These are phyloP conservation scores for Leptographium procerum DNA, from an alignment of 2,329 filamentous ascomycete species.

Conservation along the genomic window DNA sequence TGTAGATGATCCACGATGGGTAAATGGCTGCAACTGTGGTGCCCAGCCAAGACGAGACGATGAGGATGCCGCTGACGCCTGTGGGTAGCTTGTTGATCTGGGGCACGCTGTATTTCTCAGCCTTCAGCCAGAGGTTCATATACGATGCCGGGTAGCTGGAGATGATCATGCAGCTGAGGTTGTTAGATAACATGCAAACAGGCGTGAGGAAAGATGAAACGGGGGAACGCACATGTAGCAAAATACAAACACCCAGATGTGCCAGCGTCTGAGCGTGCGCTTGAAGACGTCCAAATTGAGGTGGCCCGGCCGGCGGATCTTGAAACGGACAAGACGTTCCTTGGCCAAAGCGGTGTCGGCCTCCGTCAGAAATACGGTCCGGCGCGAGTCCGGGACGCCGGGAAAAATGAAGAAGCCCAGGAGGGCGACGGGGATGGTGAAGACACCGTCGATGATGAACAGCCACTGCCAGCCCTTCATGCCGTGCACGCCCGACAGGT, in stretches of 20 bases:
- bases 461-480: conserved; percentile 39
- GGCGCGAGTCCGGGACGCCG: conserved; percentile 24
- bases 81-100: conserved; percentile 40
- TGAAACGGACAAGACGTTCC: conserved; percentile 18
- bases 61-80: conserved; percentile 33
- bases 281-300: conserved; percentile 31
- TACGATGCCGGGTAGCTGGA: conserved; percentile 32
- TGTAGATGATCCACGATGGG: conserved; percentile 36
- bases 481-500: conserved; percentile 36
- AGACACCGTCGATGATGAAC: conserved; percentile 46
- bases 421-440: conserved; percentile 42
- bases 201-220: background rate
- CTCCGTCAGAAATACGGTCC: background rate
- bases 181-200: background rate
- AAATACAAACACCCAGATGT: conserved; percentile 37
- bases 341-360: conserved; percentile 11
- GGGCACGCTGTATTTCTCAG: conserved; percentile 32
- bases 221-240: conserved; percentile 31
- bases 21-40: conserved; percentile 39
- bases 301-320: conserved; percentile 26
- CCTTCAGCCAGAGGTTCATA: conserved; percentile 43
- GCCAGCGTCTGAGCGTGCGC: conserved; percentile 34
- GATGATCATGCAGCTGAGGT: conserved; percentile 26
- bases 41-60: conserved; percentile 35
- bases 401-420: conserved; percentile 36